Percentiles rank a stretch among this genome's conserved stretches.
phyloP scores from a whole-genome alignment of 1,284 basidiomycete species.

The Puccinia sorghi region DNA sequence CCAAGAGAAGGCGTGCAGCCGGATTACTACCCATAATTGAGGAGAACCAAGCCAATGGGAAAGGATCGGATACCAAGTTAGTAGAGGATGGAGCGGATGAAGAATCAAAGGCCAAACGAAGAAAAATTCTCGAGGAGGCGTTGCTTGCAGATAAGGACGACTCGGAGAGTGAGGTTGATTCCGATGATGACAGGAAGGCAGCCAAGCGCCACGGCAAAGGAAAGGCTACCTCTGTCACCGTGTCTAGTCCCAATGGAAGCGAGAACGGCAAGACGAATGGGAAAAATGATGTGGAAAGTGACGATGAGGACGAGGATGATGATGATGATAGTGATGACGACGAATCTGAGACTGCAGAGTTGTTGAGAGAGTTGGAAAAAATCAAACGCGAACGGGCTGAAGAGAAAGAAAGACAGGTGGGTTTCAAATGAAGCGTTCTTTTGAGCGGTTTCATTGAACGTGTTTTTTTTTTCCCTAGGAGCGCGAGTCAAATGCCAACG shows the following conservation, averaged over 20 bases:
- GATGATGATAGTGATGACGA: conserved; percentile 54
- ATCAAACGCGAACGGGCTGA: conserved; percentile 91
- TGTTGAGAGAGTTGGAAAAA: conserved; percentile 77
- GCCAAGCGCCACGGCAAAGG: conserved; percentile 20
- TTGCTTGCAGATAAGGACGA: conserved; percentile 83
- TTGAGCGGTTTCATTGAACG: conserved; percentile 16
- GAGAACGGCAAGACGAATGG: conserved; percentile 60
- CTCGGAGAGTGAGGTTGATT: conserved; percentile 66
- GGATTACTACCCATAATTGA: conserved; percentile 62
- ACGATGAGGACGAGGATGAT: conserved; percentile 48
- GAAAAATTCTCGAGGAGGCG: conserved; percentile 70
- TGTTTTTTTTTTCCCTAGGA: conserved; percentile 62
- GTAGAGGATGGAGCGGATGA: conserved; percentile 50
- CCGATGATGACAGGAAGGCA: conserved; percentile 13
- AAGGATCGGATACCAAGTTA: conserved; percentile 9
- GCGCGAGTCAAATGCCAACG: conserved; percentile 69
- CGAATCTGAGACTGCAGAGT: conserved; percentile 81
- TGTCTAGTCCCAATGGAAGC: conserved; percentile 56
- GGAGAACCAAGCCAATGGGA: conserved; percentile 12
- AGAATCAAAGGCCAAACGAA: conserved; percentile 49
- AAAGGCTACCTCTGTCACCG: neutral
- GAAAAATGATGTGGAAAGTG: conserved; percentile 53
- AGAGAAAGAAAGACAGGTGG: conserved; percentile 71
- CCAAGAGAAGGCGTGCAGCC: conserved; percentile 84
- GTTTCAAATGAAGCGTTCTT: neutral